phyloP scores from a whole-genome alignment of 345 rosid species.

The Syzygium grande region DNA sequence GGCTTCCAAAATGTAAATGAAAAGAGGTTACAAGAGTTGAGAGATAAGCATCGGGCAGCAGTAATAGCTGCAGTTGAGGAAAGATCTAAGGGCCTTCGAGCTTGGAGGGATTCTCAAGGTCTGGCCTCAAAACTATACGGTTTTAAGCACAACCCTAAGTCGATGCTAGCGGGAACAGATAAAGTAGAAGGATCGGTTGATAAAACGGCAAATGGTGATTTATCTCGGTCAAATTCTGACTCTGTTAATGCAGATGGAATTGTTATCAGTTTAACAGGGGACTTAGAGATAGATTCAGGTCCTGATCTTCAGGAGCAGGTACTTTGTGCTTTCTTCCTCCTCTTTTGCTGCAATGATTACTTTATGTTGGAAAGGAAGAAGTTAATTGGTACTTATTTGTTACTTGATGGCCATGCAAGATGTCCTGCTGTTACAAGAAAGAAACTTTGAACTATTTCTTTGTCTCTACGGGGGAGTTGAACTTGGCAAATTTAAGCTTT shows the following conservation, averaged over 20 bases:
- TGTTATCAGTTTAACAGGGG: constrained; percentile 60
- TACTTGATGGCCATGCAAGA: not conserved
- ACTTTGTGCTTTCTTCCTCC: not conserved
- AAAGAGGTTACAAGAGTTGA: constrained; percentile 62
- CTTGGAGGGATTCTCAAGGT: constrained; percentile 83
- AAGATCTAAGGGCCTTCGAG: constrained; percentile 91
- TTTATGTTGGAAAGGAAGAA: not conserved
- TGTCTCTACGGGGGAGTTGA: not conserved
- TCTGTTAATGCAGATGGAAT: constrained; percentile 69
- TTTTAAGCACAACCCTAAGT: constrained; percentile 75
- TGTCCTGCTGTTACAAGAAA: not conserved
- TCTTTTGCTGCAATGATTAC: not conserved
- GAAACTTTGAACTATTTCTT: not conserved
- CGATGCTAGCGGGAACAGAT: constrained; percentile 46
- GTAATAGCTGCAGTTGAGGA: constrained; percentile 80
- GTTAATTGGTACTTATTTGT: not conserved
- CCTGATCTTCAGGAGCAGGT: constrained; percentile 97
- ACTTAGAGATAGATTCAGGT: constrained; percentile 58
- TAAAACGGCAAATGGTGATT: constrained; percentile 42
- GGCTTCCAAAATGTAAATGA: constrained; percentile 93
- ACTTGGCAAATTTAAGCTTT: not conserved
- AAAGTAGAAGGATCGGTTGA: constrained; percentile 18
- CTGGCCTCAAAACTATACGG: constrained; percentile 86
- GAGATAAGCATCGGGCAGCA: constrained; percentile 82
- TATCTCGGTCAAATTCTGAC: constrained; percentile 69